Percentiles rank a stretch among this genome's conserved stretches.
Conservation (phyloP, 106 monocot species). For the Platanthera guangdongensis region DNA sequence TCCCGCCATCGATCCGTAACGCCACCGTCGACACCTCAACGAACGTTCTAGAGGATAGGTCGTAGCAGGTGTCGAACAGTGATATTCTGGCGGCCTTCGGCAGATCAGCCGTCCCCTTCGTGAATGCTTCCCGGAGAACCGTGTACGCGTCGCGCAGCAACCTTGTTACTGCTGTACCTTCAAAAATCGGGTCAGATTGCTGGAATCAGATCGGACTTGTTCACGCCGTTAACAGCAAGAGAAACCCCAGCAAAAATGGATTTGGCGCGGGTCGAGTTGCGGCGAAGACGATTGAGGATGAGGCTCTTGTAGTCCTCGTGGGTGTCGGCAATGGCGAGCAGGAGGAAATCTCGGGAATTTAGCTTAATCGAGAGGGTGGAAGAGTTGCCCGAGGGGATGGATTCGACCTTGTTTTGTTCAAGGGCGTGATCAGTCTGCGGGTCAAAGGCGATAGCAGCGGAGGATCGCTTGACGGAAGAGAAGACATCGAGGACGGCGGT, state of each 20-base stretch:
- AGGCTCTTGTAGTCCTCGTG: slow-evolving; percentile 46
- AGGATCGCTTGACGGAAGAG: slow-evolving; percentile 9
- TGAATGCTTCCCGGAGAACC: slow-evolving; percentile 31
- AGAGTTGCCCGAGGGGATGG: neutral
- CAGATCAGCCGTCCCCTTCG: slow-evolving; percentile 19
- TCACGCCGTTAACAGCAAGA: slow-evolving; percentile 27
- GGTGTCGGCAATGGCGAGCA: slow-evolving; percentile 1
- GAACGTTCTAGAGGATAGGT: slow-evolving; percentile 23
- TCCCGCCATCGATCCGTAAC: slow-evolving; percentile 23
- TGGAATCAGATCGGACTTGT: slow-evolving; percentile 44
- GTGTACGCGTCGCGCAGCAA: slow-evolving; percentile 15
- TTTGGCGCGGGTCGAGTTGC: slow-evolving; percentile 33
- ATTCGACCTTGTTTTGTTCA: slow-evolving; percentile 4
- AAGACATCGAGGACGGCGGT: slow-evolving; percentile 39
- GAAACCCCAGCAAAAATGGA: slow-evolving; percentile 22
- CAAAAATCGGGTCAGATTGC: slow-evolving; percentile 51
- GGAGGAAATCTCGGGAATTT: neutral
- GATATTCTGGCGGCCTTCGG: slow-evolving; percentile 26
- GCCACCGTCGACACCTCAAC: slow-evolving; percentile 49
- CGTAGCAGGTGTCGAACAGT: slow-evolving; percentile 30
- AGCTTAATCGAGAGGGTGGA: neutral
- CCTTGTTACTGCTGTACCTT: slow-evolving; percentile 24
- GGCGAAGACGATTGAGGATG: slow-evolving; percentile 43
- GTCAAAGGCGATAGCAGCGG: slow-evolving; percentile 20
- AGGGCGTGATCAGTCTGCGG: slow-evolving; percentile 10